phyloP scores from a whole-genome alignment of 2,329 filamentous ascomycete species.

The Sporothrix protearum region DNA sequence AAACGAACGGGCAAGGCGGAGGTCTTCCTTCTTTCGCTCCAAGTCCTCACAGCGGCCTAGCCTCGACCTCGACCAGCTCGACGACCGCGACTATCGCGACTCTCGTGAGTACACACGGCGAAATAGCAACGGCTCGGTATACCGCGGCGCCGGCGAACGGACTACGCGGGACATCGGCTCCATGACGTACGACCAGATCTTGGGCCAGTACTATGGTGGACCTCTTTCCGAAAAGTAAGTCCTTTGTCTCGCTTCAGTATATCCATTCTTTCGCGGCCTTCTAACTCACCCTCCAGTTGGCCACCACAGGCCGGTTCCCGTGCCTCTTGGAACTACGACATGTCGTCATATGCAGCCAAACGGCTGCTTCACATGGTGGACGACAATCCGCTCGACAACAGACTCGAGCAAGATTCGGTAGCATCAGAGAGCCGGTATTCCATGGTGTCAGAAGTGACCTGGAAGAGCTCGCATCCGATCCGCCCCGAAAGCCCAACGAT shows the following conservation, averaged over 20 bases:
- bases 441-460: constrained; percentile 36
- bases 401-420: constrained; percentile 36
- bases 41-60: not conserved
- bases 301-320: constrained; percentile 35
- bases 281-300: constrained; percentile 32
- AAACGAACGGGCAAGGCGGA: not conserved
- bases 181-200: constrained; percentile 35
- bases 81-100: not conserved
- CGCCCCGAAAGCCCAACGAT: constrained; percentile 34
- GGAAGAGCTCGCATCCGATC: constrained; percentile 39
- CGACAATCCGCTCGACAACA: constrained; percentile 35
- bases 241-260: not conserved
- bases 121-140: constrained; percentile 34
- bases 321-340: constrained; percentile 43
- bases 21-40: constrained; percentile 17
- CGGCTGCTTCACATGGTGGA: constrained; percentile 42
- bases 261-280: not conserved
- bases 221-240: constrained; percentile 33
- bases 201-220: constrained; percentile 32
- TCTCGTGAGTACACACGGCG: constrained; percentile 28
- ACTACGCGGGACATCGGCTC: constrained; percentile 28
- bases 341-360: constrained; percentile 46
- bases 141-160: constrained; percentile 20
- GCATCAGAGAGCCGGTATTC: constrained; percentile 38
- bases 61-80: not conserved